Conservation (phyloP, 768 basidiomycete genomes). For the Calocybe indica region DNA sequence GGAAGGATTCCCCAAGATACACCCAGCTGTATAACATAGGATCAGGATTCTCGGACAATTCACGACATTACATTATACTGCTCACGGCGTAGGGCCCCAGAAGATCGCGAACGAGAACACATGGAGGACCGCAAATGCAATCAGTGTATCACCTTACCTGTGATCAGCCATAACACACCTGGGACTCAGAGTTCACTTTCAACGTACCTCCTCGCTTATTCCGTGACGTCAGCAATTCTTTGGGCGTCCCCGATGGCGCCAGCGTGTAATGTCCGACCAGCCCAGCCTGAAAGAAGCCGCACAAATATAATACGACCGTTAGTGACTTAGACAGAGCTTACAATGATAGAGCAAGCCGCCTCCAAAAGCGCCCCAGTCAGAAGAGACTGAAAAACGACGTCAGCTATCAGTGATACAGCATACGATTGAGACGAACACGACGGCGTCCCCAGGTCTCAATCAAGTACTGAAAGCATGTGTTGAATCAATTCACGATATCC, state of each 20-base stretch:
- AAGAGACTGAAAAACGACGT: conserved; percentile 40
- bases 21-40: conserved; percentile 40
- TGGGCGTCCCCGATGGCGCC: conserved; percentile 45
- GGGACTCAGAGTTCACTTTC: neutral
- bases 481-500: neutral
- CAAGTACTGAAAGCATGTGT: conserved; percentile 28
- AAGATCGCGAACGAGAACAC: conserved; percentile 67
- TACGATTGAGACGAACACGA: conserved; percentile 29
- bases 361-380: conserved; percentile 59
- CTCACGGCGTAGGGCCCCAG: conserved; percentile 68
- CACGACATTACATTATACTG: neutral
- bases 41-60: neutral
- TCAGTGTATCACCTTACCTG: conserved; percentile 49
- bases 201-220: conserved; percentile 47
- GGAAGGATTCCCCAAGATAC: conserved; percentile 75
- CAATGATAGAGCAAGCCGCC: conserved; percentile 58
- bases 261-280: conserved; percentile 67
- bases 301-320: neutral
- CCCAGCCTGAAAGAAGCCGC: conserved; percentile 42
- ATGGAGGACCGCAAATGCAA: conserved; percentile 75
- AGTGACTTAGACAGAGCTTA: conserved; percentile 17
- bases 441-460: conserved; percentile 77
- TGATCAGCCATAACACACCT: neutral
- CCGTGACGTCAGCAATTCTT: conserved; percentile 39
- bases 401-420: neutral